phyloP scores from a whole-genome alignment of 2,329 filamentous ascomycete species.

The Aspergillus uvarum region DNA sequence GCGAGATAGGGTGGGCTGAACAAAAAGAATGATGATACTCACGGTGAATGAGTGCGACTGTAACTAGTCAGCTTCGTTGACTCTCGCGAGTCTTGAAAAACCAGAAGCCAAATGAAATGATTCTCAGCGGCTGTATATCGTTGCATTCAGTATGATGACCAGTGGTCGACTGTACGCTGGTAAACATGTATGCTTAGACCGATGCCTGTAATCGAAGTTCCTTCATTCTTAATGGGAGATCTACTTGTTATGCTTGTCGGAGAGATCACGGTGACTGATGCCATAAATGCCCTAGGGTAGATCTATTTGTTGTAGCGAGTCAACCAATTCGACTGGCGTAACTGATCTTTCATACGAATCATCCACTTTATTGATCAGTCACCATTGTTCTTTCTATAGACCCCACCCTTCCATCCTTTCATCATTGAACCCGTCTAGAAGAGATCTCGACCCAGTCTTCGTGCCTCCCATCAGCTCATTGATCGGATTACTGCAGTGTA shows the following conservation, averaged over 20 bases:
- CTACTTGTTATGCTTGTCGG: neutral
- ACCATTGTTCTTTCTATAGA: too few relatives aligned
- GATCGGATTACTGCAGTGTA: too few relatives aligned
- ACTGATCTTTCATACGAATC: too few relatives aligned
- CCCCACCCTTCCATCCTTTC: too few relatives aligned
- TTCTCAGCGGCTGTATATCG: constrained; percentile 9
- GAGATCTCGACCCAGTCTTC: too few relatives aligned
- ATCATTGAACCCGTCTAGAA: too few relatives aligned
- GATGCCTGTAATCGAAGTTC: constrained; percentile 6
- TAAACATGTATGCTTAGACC: constrained; percentile 6
- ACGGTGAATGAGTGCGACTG: neutral
- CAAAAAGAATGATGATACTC: neutral
- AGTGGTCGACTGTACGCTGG: neutral
- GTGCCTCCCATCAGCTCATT: too few relatives aligned
- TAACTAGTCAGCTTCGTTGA: constrained; percentile 7
- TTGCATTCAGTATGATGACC: constrained; percentile 2
- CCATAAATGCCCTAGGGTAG: too few relatives aligned
- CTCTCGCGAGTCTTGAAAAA: neutral
- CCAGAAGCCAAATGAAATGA: neutral
- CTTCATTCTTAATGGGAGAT: neutral
- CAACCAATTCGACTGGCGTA: too few relatives aligned
- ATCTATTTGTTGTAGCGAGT: too few relatives aligned
- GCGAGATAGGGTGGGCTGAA: neutral
- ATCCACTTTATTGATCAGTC: too few relatives aligned
- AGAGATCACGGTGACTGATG: too few relatives aligned